phyloP scores from a whole-genome alignment of 2,329 filamentous ascomycete species.

The Tolypocladium paradoxum region DNA sequence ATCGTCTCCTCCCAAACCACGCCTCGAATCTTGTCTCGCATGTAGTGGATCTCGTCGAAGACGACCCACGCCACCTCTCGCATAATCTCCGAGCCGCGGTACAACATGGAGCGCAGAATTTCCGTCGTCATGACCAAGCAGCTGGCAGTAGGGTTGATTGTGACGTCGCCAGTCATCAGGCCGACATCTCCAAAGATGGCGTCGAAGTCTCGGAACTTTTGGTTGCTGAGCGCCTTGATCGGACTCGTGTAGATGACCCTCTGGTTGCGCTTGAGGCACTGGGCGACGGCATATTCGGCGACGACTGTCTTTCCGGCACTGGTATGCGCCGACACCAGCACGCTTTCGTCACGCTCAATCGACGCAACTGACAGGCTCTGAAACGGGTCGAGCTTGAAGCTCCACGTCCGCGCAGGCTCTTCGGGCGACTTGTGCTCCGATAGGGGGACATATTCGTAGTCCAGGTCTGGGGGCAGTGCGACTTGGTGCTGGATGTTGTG shows the following conservation, averaged over 20 bases:
- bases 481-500: constrained; percentile 99
- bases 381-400: constrained; percentile 93
- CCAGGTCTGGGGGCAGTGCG: constrained; percentile 81
- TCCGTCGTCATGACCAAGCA: constrained; percentile 99
- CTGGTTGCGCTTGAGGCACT: constrained; percentile 94
- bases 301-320: constrained; percentile 97
- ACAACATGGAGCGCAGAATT: constrained; percentile 97
- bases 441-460: constrained; percentile 91
- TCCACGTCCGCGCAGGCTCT: constrained; percentile 72
- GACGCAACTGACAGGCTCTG: constrained; percentile 90
- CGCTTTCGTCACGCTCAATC: constrained; percentile 92
- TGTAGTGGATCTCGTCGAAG: constrained; percentile 98
- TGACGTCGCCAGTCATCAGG: constrained; percentile 97
- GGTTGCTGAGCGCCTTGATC: constrained; percentile 97
- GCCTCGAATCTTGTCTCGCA: constrained; percentile 87
- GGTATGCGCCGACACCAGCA: constrained; percentile 92
- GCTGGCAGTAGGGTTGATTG: constrained; percentile 95
- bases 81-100: constrained; percentile 98
- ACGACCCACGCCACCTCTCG: constrained; percentile 97
- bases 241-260: constrained; percentile 98
- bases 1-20: constrained; percentile 99
- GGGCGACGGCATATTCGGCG: constrained; percentile 94
- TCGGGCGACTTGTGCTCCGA: constrained; percentile 87
- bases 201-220: constrained; percentile 95
- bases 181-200: constrained; percentile 95